These are phyloP conservation scores for Paradendryphiella salina DNA, from an alignment of 2,329 filamentous ascomycete genomes.

Conservation along the genomic window DNA sequence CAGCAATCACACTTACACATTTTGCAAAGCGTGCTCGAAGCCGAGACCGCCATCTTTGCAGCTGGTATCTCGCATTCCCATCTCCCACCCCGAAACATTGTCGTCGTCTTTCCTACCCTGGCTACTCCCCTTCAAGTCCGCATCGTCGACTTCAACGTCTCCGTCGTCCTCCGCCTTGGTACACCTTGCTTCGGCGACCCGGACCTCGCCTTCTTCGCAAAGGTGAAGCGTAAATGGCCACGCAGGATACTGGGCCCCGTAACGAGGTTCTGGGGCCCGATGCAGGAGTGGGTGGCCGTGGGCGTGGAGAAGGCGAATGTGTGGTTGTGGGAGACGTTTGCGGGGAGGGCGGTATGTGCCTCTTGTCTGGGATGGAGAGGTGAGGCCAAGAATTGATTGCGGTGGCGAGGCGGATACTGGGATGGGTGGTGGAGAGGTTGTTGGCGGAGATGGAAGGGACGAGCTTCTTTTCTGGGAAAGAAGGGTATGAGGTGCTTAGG, in stretches of 20 bases:
- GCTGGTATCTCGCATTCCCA: conserved; percentile 10
- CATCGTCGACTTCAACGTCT: conserved; percentile 9
- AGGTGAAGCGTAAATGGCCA: not conserved
- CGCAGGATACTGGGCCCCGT: not conserved
- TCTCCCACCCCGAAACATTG: conserved; percentile 12
- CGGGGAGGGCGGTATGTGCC: not conserved
- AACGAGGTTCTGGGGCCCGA: not conserved
- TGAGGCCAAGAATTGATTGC: not conserved
- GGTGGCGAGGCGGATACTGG: not conserved
- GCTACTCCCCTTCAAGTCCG: not conserved
- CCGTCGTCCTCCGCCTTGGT: not conserved
- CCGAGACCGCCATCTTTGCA: conserved; percentile 3
- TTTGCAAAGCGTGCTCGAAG: conserved; percentile 1
- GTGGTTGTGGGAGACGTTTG: conserved; percentile 7
- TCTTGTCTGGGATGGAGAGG: not conserved
- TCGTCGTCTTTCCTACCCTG: not conserved
- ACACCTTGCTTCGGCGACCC: not conserved
- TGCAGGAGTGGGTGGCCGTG: conserved; percentile 1
- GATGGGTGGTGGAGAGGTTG: not conserved
- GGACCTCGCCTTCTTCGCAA: not conserved
- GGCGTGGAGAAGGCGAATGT: not conserved
- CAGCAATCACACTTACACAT: not conserved
- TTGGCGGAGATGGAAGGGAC: not conserved
- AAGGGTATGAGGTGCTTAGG: not conserved
- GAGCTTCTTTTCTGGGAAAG: not conserved